Base-by-base conservation (phyloP, 2,329 filamentous ascomycete genomes). In the Fusarium ambrosium region DNA sequence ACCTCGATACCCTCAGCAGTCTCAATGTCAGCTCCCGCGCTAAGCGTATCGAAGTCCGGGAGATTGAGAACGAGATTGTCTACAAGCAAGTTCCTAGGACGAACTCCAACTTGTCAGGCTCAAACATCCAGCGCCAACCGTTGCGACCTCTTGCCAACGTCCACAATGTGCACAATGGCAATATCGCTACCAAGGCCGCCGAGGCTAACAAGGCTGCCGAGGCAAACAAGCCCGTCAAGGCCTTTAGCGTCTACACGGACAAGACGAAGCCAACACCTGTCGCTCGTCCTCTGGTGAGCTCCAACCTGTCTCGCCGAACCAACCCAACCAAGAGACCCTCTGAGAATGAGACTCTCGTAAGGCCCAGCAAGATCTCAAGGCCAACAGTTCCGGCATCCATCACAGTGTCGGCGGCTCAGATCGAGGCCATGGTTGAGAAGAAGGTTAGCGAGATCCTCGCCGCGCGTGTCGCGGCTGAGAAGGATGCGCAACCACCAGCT, bases 1-100 rank as follows among this genome's bases (percentile, higher is more conserved):
- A 98, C 80, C 89, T 98, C 43, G 96, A 98, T 81, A 98, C 96
- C 0, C 88, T 98, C 7, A 97, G 94, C 83, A 98, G 95, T 72
- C 86, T 98, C 63, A 98, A 98, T 80, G 97, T 98, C 79, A 97
- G 95, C 79, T 98, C 97, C 62, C 90, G 96, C 13, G 97, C 96
- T 27, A 98, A 98, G 87, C 95, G 97, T 79, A 98, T 98, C 77
- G 96, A 98, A 82, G 93, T 98, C 13, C 92, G 95, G 61, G 97
- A 98, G 82, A 94, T 98, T 68, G 96, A 98, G 83, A 98, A 98
- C 80, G 95, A 98, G 80, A 93, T 97, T 5, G 92, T 98, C 45
- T 97, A 94, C 85, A 95, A 94, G 80, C 92, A 93, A 64, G 89
- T 90, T 65, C 91, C 92, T 32, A 89, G 91, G 66, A 86, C 88